A percentile compares a stretch with the other conserved stretches of the same genome.
These are phyloP conservation scores for Bimuria novae-zelandiae DNA, from an alignment of 2,329 filamentous ascomycete species.

Conservation along the genomic window DNA sequence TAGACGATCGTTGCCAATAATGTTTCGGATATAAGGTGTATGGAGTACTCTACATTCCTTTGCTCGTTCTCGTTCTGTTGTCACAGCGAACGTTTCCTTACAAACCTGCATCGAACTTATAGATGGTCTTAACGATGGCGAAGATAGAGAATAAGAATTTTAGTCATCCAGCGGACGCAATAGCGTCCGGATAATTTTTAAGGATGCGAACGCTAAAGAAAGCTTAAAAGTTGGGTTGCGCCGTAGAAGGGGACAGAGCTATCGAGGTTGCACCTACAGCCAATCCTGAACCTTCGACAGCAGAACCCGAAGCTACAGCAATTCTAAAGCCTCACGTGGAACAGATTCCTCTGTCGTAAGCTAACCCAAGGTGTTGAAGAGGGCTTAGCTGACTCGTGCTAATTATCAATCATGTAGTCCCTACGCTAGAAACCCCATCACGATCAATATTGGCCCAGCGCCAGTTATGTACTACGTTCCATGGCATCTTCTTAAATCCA, in stretches of 20 bases:
- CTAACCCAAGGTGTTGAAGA: not conserved
- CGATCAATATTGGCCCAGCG: not conserved
- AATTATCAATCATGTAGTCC: constrained; percentile 1
- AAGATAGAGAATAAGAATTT: not conserved
- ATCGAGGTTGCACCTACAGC: not conserved
- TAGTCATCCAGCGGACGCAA: constrained; percentile 1
- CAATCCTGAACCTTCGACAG: constrained; percentile 1
- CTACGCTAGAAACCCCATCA: constrained; percentile 1
- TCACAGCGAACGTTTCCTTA: not conserved
- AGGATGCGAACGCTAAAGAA: constrained; percentile 2
- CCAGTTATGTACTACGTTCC: constrained; percentile 6
- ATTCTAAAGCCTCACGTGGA: not conserved
- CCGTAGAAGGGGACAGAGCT: not conserved
- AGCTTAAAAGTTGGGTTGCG: not conserved
- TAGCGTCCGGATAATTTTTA: not conserved
- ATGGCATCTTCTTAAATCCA: constrained; percentile 1
- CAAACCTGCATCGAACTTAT: not conserved
- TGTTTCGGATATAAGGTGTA: constrained; percentile 1
- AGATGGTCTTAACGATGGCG: constrained; percentile 1
- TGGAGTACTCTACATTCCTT: constrained; percentile 1
- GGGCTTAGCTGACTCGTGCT: not conserved
- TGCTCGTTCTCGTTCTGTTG: not conserved
- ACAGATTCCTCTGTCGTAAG: constrained; percentile 2
- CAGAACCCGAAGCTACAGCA: not conserved
- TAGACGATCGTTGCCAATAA: not conserved